Conservation (phyloP, 2,329 filamentous ascomycete genomes). For the Colletotrichum coccodes region DNA sequence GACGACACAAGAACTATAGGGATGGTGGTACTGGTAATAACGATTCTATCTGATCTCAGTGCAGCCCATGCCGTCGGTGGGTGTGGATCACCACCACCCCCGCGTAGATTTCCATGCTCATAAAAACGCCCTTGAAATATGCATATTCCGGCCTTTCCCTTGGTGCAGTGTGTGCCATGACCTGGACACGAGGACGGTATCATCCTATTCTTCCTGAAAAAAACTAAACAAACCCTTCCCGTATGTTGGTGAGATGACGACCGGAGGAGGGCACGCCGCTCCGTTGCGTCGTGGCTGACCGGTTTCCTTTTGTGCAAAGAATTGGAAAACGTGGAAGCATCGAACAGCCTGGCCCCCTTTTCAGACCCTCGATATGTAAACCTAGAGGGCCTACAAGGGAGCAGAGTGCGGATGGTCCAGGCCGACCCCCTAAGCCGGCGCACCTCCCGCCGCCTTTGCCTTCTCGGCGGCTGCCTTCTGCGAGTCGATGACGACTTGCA, state of each 20-base stretch:
- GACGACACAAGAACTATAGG: neutral
- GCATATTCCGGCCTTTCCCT: conserved; percentile 26
- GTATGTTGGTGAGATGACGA: neutral
- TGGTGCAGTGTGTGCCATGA: conserved; percentile 7
- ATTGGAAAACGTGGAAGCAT: neutral
- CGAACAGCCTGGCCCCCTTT: neutral
- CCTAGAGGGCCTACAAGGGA: conserved; percentile 17
- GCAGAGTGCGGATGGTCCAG: conserved; percentile 10
- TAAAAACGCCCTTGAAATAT: conserved; percentile 30
- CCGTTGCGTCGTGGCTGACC: neutral
- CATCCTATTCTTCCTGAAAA: neutral
- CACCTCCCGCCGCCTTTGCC: conserved; percentile 35
- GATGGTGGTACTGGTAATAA: conserved; percentile 12
- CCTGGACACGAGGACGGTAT: neutral
- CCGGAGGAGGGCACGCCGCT: neutral
- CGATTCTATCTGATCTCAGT: conserved; percentile 28
- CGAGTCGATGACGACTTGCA: conserved; percentile 67
- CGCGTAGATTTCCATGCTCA: conserved; percentile 13
- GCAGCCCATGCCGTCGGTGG: conserved; percentile 4
- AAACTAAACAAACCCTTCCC: conserved; percentile 13
- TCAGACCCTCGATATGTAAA: neutral
- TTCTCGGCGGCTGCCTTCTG: conserved; percentile 59
- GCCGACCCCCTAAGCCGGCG: conserved; percentile 14
- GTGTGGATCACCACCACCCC: conserved; percentile 6
- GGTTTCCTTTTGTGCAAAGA: conserved; percentile 19